Evolutionary conservation across 176 grass and related monocot genomes (phyloP).

Genomic region (maize (Zea mays)): Zm-B73-REFERENCE-NAM-5.0 NC_050101.1:128681501-128682000

Average conservation of each 20-base stretch:
- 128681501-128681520: constrained; percentile 69
- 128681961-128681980: constrained; percentile 80
- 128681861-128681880: constrained; percentile 99
- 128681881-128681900: constrained; percentile 87
- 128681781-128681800: constrained; percentile 17
- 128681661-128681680: constrained; percentile 88
- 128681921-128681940: constrained; percentile 86
- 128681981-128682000: constrained; percentile 51
- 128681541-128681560: constrained; percentile 88
- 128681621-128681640: constrained; percentile 87
- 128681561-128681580: constrained; percentile 81
- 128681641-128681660: constrained; percentile 83
- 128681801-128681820: constrained; percentile 55
- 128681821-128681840: constrained; percentile 69
- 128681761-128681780: constrained; percentile 14
- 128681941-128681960: constrained; percentile 78
- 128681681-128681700: constrained; percentile 92
- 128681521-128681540: constrained; percentile 60
- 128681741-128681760: constrained; percentile 35
- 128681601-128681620: constrained; percentile 73
- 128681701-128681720: constrained; percentile 90
- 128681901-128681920: constrained; percentile 94
- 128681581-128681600: constrained; percentile 58
- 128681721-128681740: constrained; percentile 86
- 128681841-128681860: constrained; percentile 97